Evolutionary conservation across 148 eudicot species (phyloP), one percentile per base, ranked within the genome.

Genomic region (Pouteria glomerata): DNA sequence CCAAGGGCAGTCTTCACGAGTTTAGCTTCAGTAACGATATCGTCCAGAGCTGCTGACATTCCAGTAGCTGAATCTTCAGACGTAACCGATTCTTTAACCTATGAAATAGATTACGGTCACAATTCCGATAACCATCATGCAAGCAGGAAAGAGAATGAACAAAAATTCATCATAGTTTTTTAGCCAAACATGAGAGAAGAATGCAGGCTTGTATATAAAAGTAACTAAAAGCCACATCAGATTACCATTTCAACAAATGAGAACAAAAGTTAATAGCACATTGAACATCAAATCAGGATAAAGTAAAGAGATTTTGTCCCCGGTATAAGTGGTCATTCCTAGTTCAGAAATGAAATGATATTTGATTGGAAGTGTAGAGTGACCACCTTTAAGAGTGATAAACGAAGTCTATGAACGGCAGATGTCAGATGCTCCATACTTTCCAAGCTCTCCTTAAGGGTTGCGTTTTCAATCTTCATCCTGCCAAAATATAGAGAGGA

Each of bases 371-470:
- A 30, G 30, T 47, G 57, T 13, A 61, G 24, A 48, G 64, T 37
- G 44, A 37, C 80, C 51, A 95, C 99, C 99, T 95, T 85, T 29
- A 88, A 69, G 45, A 95, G 92, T 34, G 89, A 80, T 27, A 81
- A 81, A 42, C 96, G 92, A 47, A 89, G 97, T 71, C 88, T 85
- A 23, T 81, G 84, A 76, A 90, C 79, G 48, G 89, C 83, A 62
- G 86, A 85, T 23, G 88, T 90, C 73, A 95, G 82, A 79, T 88
- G 97, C 73, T 89, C 97, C 87, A 95, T 81, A 70, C 87, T 86
- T 56, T 78, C 93, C 80, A 95, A 82, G 86, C 94, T 90, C 78
- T 92, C 99, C 78, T 81, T 90, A 26, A 95, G 94, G 65, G 92
- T 86, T 62, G 90, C 96, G 82, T 87, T 82, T 76, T 95, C 99